A percentile compares a stretch with the other conserved stretches of the same genome.
Conservation (phyloP, 1,284 basidiomycete species). For the Trametes hirsuta region DNA sequence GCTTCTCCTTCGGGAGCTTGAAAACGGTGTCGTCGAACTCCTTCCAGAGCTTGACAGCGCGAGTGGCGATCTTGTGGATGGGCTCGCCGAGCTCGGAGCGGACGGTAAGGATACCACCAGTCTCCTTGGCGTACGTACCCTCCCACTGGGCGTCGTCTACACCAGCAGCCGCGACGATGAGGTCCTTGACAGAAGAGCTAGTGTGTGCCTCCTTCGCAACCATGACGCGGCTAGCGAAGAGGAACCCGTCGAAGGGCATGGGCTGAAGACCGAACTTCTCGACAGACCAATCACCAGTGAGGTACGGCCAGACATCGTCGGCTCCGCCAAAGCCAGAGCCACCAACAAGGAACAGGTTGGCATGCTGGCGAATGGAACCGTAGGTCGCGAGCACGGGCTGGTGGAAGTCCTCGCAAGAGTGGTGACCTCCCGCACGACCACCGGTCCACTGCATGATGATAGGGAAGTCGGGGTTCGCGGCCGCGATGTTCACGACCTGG, state of each 20-base stretch:
- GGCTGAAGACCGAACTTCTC: conserved; percentile 83
- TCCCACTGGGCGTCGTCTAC: conserved; percentile 94
- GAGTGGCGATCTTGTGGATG: conserved; percentile 98
- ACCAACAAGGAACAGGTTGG: conserved; percentile 89
- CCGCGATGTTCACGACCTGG: conserved; percentile 95
- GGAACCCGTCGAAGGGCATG: conserved; percentile 99
- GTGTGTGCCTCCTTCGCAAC: conserved; percentile 98
- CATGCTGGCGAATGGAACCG: conserved; percentile 84
- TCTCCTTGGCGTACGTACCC: conserved; percentile 92
- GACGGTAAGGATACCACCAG: conserved; percentile 95
- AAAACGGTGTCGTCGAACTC: conserved; percentile 98
- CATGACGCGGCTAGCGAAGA: conserved; percentile 97
- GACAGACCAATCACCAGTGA: conserved; percentile 94
- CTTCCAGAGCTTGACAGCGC: conserved; percentile 96
- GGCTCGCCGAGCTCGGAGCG: conserved; percentile 98
- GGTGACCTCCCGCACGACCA: conserved; percentile 98
- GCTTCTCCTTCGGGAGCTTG: conserved; percentile 94
- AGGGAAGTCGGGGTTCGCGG: conserved; percentile 95
- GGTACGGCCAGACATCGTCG: conserved; percentile 96
- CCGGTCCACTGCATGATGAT: conserved; percentile 99
- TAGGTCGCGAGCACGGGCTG: conserved; percentile 95
- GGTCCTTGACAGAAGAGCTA: conserved; percentile 90
- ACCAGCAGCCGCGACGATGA: conserved; percentile 94
- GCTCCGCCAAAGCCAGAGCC: conserved; percentile 98
- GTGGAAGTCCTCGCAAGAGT: conserved; percentile 98